phyloP scores from a whole-genome alignment of 1,284 basidiomycete genomes.

The Earliella scabrosa region DNA sequence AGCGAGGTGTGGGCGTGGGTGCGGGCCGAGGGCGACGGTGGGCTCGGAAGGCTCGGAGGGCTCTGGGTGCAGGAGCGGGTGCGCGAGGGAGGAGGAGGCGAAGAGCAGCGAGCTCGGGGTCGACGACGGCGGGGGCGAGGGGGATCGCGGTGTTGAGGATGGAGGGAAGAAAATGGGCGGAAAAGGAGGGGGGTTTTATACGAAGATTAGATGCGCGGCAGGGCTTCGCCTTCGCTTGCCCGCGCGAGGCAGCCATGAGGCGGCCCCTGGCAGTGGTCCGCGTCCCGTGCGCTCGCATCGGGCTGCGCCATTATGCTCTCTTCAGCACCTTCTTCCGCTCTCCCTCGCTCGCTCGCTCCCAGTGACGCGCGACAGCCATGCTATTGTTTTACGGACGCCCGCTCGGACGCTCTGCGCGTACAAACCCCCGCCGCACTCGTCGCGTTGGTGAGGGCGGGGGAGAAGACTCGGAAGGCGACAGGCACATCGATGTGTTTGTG shows the following conservation, averaged over 20 bases:
- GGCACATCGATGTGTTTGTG: neutral
- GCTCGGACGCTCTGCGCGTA: neutral
- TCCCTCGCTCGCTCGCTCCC: neutral
- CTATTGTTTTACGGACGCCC: neutral
- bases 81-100: conserved; percentile 46
- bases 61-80: conserved; percentile 9
- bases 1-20: conserved; percentile 14
- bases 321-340: neutral
- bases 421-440: neutral
- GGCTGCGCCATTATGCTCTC: conserved; percentile 10
- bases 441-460: neutral
- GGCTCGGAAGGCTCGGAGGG: conserved; percentile 17
- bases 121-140: conserved; percentile 38
- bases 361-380: too few species aligned
- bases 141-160: conserved; percentile 20
- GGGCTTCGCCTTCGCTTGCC: conserved; percentile 26
- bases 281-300: conserved; percentile 7
- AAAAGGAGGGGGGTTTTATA: conserved; percentile 22
- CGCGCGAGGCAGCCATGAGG: conserved; percentile 53
- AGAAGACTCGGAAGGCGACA: too few species aligned
- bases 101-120: conserved; percentile 34
- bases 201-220: conserved; percentile 43
- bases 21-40: conserved; percentile 1
- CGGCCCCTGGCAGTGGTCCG: too few species aligned
- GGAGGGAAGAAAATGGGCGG: conserved; percentile 18